A percentile compares a stretch with the other conserved stretches of the same genome.
Conservation (phyloP, 2,329 filamentous ascomycete species). For the Conoideocrella luteorostrata region DNA sequence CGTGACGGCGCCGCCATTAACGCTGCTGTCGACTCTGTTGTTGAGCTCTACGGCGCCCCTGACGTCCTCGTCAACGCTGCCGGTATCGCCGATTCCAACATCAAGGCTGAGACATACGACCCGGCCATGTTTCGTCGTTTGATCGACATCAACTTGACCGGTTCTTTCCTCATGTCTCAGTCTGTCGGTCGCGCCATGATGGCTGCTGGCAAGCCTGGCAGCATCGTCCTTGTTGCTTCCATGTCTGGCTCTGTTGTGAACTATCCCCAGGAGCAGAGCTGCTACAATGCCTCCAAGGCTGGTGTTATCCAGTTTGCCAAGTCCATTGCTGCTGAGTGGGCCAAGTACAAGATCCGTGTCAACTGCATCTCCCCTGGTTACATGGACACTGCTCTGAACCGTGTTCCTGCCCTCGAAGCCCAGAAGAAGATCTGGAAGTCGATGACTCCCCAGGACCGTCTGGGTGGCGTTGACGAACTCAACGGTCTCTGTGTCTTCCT, state of each 20-base stretch:
- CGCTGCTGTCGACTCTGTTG: slow-evolving; percentile 60
- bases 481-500: slow-evolving; percentile 74
- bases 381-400: slow-evolving; percentile 80
- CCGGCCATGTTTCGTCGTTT: slow-evolving; percentile 70
- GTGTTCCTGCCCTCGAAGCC: slow-evolving; percentile 68
- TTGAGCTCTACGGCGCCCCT: slow-evolving; percentile 59
- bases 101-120: slow-evolving; percentile 73
- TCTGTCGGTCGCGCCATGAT: slow-evolving; percentile 69
- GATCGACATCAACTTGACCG: slow-evolving; percentile 77
- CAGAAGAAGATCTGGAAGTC: slow-evolving; percentile 78
- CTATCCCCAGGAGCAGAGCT: slow-evolving; percentile 76
- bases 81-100: slow-evolving; percentile 77
- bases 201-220: slow-evolving; percentile 61
- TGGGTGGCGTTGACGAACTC: slow-evolving; percentile 68
- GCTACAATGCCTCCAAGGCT: slow-evolving; percentile 81
- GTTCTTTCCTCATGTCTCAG: slow-evolving; percentile 71
- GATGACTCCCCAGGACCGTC: slow-evolving; percentile 65
- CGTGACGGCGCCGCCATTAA: slow-evolving; percentile 65
- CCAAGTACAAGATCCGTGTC: slow-evolving; percentile 71
- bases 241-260: slow-evolving; percentile 83
- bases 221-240: slow-evolving; percentile 69
- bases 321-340: slow-evolving; percentile 79
- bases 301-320: slow-evolving; percentile 73
- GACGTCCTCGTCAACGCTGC: slow-evolving; percentile 76
- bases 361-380: slow-evolving; percentile 82